These are phyloP conservation scores for Anisodus acutangulus DNA, from an alignment of 257 asterid species.

Conservation along the genomic window DNA sequence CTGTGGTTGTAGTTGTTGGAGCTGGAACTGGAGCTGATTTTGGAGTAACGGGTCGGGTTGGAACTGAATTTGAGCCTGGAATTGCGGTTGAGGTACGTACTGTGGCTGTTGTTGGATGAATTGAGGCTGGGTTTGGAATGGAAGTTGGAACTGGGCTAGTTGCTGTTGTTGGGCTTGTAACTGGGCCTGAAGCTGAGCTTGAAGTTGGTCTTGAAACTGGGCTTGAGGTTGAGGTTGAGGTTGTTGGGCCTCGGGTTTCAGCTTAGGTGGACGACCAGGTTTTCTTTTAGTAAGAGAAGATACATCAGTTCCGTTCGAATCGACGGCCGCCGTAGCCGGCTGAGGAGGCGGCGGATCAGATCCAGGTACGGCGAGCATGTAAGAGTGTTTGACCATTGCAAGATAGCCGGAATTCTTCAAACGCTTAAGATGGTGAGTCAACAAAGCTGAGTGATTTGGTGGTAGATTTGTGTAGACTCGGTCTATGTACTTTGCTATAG, in stretches of 20 bases:
- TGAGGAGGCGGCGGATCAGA: conserved; percentile 32
- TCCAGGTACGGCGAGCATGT: conserved; percentile 59
- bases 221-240: not conserved
- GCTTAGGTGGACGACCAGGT: conserved; percentile 84
- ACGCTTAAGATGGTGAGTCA: conserved; percentile 61
- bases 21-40: conserved; percentile 20
- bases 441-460: conserved; percentile 52
- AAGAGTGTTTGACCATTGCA: conserved; percentile 71
- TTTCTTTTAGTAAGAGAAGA: conserved; percentile 48
- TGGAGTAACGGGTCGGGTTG: conserved; percentile 19
- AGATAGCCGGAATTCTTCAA: conserved; percentile 58
- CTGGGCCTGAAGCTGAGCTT: not conserved
- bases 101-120: not conserved
- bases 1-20: conserved; percentile 4
- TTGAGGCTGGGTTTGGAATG: not conserved
- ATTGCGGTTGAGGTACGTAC: not conserved
- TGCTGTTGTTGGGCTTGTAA: not conserved
- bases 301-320: conserved; percentile 28
- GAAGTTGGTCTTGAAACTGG: not conserved
- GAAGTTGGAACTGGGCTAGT: not conserved
- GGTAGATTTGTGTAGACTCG: conserved; percentile 54
- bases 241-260: conserved; percentile 44
- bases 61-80: not conserved
- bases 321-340: not conserved
- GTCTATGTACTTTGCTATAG: conserved; percentile 68